Conservation (phyloP, 805 yeast species). For the Zygosaccharomyces gambellarensis region DNA sequence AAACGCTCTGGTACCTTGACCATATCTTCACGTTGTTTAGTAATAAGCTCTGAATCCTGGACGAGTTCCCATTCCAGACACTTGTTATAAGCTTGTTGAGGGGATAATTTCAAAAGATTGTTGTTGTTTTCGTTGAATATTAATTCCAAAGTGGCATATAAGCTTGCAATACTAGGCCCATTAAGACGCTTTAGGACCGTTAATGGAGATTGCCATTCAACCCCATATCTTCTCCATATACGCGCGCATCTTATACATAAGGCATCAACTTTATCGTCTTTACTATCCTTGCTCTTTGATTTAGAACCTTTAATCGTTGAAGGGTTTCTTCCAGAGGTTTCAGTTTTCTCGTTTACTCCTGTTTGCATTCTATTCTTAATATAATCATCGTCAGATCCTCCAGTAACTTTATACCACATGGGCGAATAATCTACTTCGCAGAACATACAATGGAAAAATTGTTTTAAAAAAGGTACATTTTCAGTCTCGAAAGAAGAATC, state of each 20-base stretch:
- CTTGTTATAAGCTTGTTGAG: constrained; percentile 32
- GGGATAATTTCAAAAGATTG: constrained; percentile 14
- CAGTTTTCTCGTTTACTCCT: constrained; percentile 21
- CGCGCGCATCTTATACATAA: constrained; percentile 84
- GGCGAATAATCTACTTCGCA: constrained; percentile 47
- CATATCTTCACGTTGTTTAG: constrained; percentile 44
- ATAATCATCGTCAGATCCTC: constrained; percentile 30
- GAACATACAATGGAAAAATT: constrained; percentile 60
- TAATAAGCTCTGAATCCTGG: constrained; percentile 54
- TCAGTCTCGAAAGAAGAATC: constrained; percentile 57
- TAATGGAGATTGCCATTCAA: constrained; percentile 75
- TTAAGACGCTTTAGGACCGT: constrained; percentile 51
- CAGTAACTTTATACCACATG: constrained; percentile 35
- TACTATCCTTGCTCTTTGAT: neutral
- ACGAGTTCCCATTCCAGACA: constrained; percentile 63
- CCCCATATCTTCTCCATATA: constrained; percentile 86
- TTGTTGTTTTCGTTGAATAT: constrained; percentile 19
- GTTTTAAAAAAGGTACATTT: constrained; percentile 40
- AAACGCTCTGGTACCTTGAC: constrained; percentile 16
- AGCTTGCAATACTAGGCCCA: constrained; percentile 20
- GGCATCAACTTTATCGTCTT: constrained; percentile 44
- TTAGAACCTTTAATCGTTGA: constrained; percentile 8
- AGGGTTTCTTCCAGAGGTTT: constrained; percentile 10
- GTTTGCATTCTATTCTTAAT: constrained; percentile 21
- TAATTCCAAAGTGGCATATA: constrained; percentile 14